Evolutionary conservation across 305 asterid species (phyloP).

Genomic region (Rubia peregrina): DNA sequence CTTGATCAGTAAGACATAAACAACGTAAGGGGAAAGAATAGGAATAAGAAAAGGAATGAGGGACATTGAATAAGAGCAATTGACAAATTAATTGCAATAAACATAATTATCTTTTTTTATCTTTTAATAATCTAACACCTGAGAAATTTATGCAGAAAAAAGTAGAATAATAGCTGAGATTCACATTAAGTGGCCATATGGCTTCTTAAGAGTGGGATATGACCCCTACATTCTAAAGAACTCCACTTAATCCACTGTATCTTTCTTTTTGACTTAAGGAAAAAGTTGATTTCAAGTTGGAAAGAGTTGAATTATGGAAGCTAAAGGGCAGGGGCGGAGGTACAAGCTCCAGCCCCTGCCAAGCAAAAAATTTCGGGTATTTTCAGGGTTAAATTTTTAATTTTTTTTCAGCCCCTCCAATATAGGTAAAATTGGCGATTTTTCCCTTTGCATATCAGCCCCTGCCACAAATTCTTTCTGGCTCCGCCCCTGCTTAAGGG

Average conservation of each 20-base stretch:
- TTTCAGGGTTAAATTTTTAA: too few relatives aligned
- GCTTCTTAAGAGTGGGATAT: not conserved
- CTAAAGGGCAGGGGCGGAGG: too few relatives aligned
- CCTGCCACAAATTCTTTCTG: too few relatives aligned
- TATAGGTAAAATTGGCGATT: too few relatives aligned
- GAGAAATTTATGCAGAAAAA: not conserved
- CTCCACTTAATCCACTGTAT: not conserved
- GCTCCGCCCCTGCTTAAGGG: too few relatives aligned
- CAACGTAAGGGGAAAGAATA: not conserved
- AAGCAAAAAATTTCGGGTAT: too few relatives aligned
- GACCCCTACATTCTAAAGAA: not conserved
- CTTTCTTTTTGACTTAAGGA: not conserved
- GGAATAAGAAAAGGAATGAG: not conserved
- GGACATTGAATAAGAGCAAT: not conserved
- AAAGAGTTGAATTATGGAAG: not conserved
- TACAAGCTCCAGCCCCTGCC: too few relatives aligned
- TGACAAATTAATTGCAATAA: not conserved
- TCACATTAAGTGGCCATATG: not conserved
- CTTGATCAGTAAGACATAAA: not conserved
- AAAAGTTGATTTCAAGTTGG: not conserved
- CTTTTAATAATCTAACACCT: not conserved
- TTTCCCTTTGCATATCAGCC: too few relatives aligned
- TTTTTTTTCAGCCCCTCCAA: too few relatives aligned
- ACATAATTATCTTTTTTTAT: not conserved
- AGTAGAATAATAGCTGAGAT: not conserved